Evolutionary conservation across 352 stramenopile species (phyloP), one percentile per base, ranked within the genome.

Genomic region (Blastocystis sp.): DNA sequence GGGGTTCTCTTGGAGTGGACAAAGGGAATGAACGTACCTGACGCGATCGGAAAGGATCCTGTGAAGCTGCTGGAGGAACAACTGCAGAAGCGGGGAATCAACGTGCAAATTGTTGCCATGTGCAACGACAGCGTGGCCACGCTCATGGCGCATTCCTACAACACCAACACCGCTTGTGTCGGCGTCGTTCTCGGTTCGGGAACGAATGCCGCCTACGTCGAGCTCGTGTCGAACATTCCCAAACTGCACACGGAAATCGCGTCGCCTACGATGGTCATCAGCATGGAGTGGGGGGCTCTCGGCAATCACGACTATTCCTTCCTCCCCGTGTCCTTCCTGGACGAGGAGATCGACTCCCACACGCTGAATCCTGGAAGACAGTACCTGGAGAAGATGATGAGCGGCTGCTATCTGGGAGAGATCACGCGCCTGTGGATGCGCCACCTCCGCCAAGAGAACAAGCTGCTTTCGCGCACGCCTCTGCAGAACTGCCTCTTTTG

Each of bases 261-360:
- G 11, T 54, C 28, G 17, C 52, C 10, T 6, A 45, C 43, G 6
- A 90, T 91, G 84, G 78, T 91, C 42, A 89, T 91, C 61, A 91
- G 91, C 87, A 91, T 87, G 34, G 90, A 91, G 78, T 91, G 90
- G 90, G 90, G 90, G 9, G 89, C 76, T n/a, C 91, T 91, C n/a
- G 89, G 84, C 42, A 76, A 4, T 80, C 21, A 28, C 19, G 9
- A 88, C 45, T 0, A 14, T 21, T 61, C 62, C 24, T 45, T 91
- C 34, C 71, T 90, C 3, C 89, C 81, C 1, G 21, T 60, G 42
- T 89, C 87, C 4, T 87, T 76, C 28, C 60, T 91, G 21, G 90
- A 91, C 66, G 45, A 65, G 19, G 78, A 82, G 34, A 89, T 91
- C 11, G 89, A 91, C 60, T 10, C 6, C 11, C n/a, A 89, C 19